These are phyloP conservation scores for Thraustotheca clavata DNA, from an alignment of 352 stramenopile species.

Conservation along the genomic window DNA sequence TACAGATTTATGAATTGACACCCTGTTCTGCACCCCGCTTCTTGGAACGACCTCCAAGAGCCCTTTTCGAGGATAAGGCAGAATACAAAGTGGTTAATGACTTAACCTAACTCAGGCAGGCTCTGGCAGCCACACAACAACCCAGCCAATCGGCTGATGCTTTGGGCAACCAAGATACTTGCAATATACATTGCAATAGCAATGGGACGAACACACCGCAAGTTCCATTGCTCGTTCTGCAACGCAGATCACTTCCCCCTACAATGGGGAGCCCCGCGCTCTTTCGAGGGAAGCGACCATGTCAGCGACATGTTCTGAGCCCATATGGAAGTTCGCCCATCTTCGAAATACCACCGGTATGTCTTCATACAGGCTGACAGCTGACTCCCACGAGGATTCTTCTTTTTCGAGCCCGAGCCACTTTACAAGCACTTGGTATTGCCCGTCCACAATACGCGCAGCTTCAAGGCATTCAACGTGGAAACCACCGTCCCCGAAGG, in stretches of 20 bases:
- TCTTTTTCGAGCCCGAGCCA: neutral
- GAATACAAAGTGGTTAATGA: no score
- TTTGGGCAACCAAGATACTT: no score
- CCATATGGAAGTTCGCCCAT: neutral
- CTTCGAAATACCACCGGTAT: neutral
- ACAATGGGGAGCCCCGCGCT: neutral
- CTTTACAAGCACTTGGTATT: neutral
- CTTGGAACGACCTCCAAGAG: no score
- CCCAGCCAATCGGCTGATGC: no score
- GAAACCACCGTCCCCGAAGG: neutral
- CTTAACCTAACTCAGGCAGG: no score
- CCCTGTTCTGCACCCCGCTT: no score
- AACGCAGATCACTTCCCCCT: conserved; percentile 5
- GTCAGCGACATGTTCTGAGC: neutral
- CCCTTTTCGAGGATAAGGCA: no score
- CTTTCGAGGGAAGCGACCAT: neutral
- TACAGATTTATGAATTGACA: no score
- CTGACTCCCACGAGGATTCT: conserved; percentile 3
- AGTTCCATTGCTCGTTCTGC: neutral
- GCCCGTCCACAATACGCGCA: neutral
- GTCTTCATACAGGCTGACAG: neutral
- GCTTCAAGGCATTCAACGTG: neutral
- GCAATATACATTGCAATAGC: no score
- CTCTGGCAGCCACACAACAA: no score
- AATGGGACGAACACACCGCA: no score